Base-by-base conservation (phyloP, 768 basidiomycete species). In the Mycena polygramma region DNA sequence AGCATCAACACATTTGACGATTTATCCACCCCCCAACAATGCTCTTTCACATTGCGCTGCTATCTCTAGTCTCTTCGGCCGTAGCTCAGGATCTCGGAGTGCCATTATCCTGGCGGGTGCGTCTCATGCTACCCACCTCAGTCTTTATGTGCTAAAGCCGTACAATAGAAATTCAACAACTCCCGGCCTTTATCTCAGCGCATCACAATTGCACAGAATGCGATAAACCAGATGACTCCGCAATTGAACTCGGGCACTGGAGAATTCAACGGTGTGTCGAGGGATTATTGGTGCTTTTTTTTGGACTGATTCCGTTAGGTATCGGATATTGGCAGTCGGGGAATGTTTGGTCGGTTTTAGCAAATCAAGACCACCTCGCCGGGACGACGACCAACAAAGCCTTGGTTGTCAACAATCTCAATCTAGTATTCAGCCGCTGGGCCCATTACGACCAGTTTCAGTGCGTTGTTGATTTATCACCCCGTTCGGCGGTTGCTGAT, bases 271-370 rank as follows among this genome's bases (percentile, higher is more conserved):
- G 85, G 86, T 81, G 55, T 41, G 80, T 36, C 30, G 14, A 43
- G 13, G 15, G 13, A 7, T 39, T 26, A 30, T 30, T 11, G 35
- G n/a, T 15, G 58, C 43, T 15, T 17, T 19, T 45, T 26, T 20
- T 20, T 45, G 19, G 2, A 30, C 43, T 46, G 26, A 59, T 24
- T 22, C 26, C 39, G 30, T 22, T 51, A 87, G 87, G 84, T 8
- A 83, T 89, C 48, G 82, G 85, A 46, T 88, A 82, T 67, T 88
- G 88, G 88, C 86, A 88, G 72, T 79, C 85, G 26, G 88, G 80
- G 2, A 89, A 88, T 59, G 86, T 83, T 13, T 86, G 81, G 77
- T 85, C 87, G 20, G 83, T 82, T n/a, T 80, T 86, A 78, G 87
- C 85, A 1, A 86, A 87, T 54, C 83, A 85, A 45, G 87, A 88